phyloP scores from a whole-genome alignment of 176 grass and related monocot species.

The Areca catechu region DNA sequence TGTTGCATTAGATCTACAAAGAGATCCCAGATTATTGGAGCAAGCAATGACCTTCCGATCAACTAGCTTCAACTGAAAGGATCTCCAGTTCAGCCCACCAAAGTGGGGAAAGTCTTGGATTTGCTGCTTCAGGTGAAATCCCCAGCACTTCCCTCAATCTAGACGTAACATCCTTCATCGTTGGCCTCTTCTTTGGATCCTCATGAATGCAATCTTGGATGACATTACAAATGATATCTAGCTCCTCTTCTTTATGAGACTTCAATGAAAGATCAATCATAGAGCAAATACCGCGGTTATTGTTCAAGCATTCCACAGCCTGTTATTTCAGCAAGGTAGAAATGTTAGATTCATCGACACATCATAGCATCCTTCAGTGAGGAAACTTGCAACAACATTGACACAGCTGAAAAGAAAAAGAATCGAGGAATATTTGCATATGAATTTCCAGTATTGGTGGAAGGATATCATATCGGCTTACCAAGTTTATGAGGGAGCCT shows the following conservation, averaged over 20 bases:
- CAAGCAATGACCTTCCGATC: conserved; percentile 15
- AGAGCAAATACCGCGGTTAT: conserved; percentile 34
- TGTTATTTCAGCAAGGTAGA: conserved; percentile 23
- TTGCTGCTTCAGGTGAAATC: conserved; percentile 83
- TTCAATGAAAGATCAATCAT: conserved; percentile 69
- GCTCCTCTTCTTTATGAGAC: conserved; percentile 59
- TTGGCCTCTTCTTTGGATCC: conserved; percentile 68
- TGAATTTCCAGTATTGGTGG: no score
- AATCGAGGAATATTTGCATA: no score
- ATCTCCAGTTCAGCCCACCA: conserved; percentile 99
- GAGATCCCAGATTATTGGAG: background rate
- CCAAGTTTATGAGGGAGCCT: conserved; percentile 55
- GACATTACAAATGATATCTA: conserved; percentile 63
- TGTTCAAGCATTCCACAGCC: conserved; percentile 69
- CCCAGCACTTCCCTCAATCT: conserved; percentile 41
- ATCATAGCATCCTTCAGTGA: no score
- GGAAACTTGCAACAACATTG: no score
- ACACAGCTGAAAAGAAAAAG: no score
- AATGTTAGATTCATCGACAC: no score
- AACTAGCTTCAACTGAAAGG: conserved; percentile 89
- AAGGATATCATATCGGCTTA: conserved; percentile 22
- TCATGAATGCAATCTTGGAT: conserved; percentile 60
- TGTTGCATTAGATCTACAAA: background rate
- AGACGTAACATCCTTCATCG: conserved; percentile 54
- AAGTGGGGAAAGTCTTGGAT: conserved; percentile 74